Percentiles rank a stretch among this genome's conserved stretches.
Evolutionary conservation across 371 early-diverging fungal species (phyloP).

Genomic region (Nosema granulosis): DNA sequence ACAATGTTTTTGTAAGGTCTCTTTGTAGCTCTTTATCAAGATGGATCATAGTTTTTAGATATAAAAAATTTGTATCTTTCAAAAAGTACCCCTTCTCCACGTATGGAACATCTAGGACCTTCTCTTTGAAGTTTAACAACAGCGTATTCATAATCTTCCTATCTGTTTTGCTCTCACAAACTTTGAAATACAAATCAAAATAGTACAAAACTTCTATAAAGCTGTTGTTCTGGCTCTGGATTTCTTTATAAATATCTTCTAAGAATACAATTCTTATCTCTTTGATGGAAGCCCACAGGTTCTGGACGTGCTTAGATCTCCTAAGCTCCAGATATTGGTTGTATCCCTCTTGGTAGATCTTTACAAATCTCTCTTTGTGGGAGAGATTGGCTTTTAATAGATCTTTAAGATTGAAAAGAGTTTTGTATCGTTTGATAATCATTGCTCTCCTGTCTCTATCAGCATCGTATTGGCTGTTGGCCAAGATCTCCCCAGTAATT

Average conservation of each 20-base stretch:
- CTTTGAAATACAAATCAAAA: constrained; percentile 59
- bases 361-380: constrained; percentile 55
- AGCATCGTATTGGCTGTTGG: constrained; percentile 9
- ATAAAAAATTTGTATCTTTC: constrained; percentile 17
- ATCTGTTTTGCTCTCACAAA: constrained; percentile 47
- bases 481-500: constrained; percentile 16
- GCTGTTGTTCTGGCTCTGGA: constrained; percentile 31
- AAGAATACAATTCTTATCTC: constrained; percentile 48
- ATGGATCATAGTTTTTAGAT: constrained; percentile 19
- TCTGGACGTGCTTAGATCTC: constrained; percentile 30
- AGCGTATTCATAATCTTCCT: constrained; percentile 59
- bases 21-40: constrained; percentile 43
- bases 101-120: constrained; percentile 4
- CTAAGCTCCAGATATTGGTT: constrained; percentile 32
- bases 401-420: constrained; percentile 48
- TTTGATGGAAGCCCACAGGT: constrained; percentile 21
- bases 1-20: constrained; percentile 26
- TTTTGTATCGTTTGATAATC: constrained; percentile 31
- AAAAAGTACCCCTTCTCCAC: constrained; percentile 11
- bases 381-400: constrained; percentile 24
- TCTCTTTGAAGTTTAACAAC: constrained; percentile 54
- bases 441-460: constrained; percentile 27
- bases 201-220: constrained; percentile 49
- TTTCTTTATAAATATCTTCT: constrained; percentile 43
- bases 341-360: constrained; percentile 43